A percentile compares a stretch with the other conserved stretches of the same genome.
Evolutionary conservation across 768 basidiomycete genomes (phyloP).

Genomic region (Suillus occidentalis): DNA sequence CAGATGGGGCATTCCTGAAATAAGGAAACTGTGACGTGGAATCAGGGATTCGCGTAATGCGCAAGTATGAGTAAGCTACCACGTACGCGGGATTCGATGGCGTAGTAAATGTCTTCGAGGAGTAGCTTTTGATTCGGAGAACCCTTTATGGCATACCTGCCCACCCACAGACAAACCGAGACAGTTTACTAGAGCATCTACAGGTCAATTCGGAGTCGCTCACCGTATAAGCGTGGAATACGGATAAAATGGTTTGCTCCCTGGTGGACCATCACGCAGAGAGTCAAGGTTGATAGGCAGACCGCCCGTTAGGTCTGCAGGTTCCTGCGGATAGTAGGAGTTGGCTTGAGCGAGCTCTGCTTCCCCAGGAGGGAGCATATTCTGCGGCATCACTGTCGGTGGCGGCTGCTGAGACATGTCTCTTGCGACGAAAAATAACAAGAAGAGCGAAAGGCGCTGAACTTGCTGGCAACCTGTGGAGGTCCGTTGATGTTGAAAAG

Average conservation of each 20-base stretch:
- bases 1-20: conserved; percentile 81
- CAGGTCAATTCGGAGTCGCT: conserved; percentile 29
- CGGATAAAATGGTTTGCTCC: conserved; percentile 88
- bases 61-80: conserved; percentile 3
- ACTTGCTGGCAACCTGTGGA: conserved; percentile 16
- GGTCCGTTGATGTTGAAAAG: conserved; percentile 31
- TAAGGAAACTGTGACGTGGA: conserved; percentile 69
- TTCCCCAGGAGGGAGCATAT: conserved; percentile 54
- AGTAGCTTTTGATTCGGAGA: conserved; percentile 84
- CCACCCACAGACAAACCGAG: conserved; percentile 13
- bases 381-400: conserved; percentile 59
- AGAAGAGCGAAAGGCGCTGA: conserved; percentile 8
- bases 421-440: conserved; percentile 12
- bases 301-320: conserved; percentile 79
- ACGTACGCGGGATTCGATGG: conserved; percentile 84
- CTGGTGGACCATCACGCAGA: conserved; percentile 82
- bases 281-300: conserved; percentile 87
- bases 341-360: conserved; percentile 53
- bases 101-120: conserved; percentile 89
- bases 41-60: conserved; percentile 11
- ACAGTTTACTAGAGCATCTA: background rate
- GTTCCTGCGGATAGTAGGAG: conserved; percentile 72
- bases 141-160: conserved; percentile 88
- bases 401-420: conserved; percentile 49
- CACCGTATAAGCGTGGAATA: conserved; percentile 90